Conservation (phyloP, 2,329 filamentous ascomycete genomes). For the Fusarium tricinctum region DNA sequence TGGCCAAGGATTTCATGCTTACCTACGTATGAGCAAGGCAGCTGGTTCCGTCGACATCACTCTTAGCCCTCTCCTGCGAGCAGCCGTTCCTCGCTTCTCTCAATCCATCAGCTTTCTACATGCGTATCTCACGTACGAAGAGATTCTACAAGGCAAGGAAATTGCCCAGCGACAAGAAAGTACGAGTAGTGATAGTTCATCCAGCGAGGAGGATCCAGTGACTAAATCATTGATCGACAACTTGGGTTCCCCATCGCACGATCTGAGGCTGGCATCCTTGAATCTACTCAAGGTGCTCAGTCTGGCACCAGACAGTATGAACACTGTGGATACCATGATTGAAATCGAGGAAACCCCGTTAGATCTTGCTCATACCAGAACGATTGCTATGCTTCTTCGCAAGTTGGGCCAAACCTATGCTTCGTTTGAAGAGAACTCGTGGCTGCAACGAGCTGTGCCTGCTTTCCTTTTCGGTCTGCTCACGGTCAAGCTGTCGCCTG, state of each 20-base stretch:
- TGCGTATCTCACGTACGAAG: slow-evolving; percentile 70
- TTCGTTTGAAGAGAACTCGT: slow-evolving; percentile 69
- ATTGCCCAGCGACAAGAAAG: slow-evolving; percentile 44
- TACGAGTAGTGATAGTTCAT: slow-evolving; percentile 59
- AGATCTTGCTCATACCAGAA: slow-evolving; percentile 80
- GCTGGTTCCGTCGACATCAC: slow-evolving; percentile 70
- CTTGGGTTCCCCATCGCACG: slow-evolving; percentile 80
- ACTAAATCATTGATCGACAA: slow-evolving; percentile 77
- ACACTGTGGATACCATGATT: slow-evolving; percentile 69
- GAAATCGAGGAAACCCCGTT: slow-evolving; percentile 84
- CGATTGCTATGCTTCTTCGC: slow-evolving; percentile 87
- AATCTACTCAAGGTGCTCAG: slow-evolving; percentile 76
- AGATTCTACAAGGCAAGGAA: slow-evolving; percentile 46
- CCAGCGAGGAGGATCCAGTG: slow-evolving; percentile 70
- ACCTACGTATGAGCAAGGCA: slow-evolving; percentile 74
- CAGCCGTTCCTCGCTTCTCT: slow-evolving; percentile 75
- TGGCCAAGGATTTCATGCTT: slow-evolving; percentile 80
- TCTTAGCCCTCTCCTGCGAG: slow-evolving; percentile 75
- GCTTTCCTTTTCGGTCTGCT: slow-evolving; percentile 90
- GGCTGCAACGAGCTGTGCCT: slow-evolving; percentile 80
- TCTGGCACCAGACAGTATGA: slow-evolving; percentile 41
- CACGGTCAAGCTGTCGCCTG: slow-evolving; percentile 84
- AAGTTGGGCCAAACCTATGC: slow-evolving; percentile 78
- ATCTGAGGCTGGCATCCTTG: slow-evolving; percentile 79
- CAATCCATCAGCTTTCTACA: slow-evolving; percentile 76